Evolutionary conservation across 805 yeast genomes (phyloP), one percentile per base, ranked within the genome.

Genomic region (Soucietia sequanensis): DNA sequence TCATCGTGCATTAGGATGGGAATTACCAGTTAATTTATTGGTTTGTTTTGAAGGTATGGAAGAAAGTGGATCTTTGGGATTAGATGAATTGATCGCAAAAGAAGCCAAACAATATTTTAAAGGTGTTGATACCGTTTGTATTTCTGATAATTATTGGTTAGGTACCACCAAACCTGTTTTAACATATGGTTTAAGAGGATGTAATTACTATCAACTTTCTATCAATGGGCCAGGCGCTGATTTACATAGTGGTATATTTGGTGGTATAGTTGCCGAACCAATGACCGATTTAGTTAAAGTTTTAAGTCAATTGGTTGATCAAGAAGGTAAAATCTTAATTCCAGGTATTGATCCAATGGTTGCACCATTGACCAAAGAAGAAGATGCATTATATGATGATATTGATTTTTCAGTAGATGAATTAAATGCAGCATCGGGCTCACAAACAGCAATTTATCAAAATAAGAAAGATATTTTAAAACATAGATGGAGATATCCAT

Each of bases 1-100:
- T 11, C 97, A 93, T 66, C 80, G 75, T 38, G 84, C 80, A 48
- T 75, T 87, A 38, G 89, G 87, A 14, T 55, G 86, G 54, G 96
- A 90, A 44, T 73, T 93, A 39, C 99, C 99, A 13, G 97, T 93
- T 43, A 93, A 93, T 68, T 65, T 93, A 50, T 76, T 89, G 32
- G 83, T 85, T 58, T 88, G 96, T 64, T 93, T 93, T 54, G 99
- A 93, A 68, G 98, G 99, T 42, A 93, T 93, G 99, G 99, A 93
- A 68, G 99, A 93, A 68, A 81, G 90, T 44, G 99, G 99, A 16
- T 88, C 96, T 22, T 64, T 87, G 33, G 98, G 98, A 23, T 75
- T 93, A 46, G 99, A 91, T 48, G 80, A 70, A 23, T 76, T 93
- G 52, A 84, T 93, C 53, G 81, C 80, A 33, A 62, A 69, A 27